phyloP scores from a whole-genome alignment of 495 filamentous ascomycete genomes.

The Aspergillus saccharolyticus region DNA sequence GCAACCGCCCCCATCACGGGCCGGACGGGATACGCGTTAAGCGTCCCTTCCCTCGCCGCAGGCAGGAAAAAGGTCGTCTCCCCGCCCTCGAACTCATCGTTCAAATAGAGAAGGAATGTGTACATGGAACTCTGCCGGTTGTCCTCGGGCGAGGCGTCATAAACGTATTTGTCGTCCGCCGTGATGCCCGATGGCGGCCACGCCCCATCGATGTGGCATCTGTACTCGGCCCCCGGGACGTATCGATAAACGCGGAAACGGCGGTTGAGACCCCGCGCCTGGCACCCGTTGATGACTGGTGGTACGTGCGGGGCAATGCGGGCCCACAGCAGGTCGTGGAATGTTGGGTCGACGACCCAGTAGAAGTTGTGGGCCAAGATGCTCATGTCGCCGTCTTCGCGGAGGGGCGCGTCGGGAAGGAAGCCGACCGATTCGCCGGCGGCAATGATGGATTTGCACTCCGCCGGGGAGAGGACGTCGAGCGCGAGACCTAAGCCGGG shows the following conservation, averaged over 20 bases:
- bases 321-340: conserved; percentile 37
- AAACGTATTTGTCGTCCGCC: conserved; percentile 32
- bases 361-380: conserved; percentile 42
- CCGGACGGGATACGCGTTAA: conserved; percentile 36
- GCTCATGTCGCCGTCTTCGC: conserved; percentile 36
- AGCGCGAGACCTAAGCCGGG: conserved; percentile 34
- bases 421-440: conserved; percentile 38
- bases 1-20: conserved; percentile 41
- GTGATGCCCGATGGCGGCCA: conserved; percentile 38
- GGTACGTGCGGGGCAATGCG: conserved; percentile 32
- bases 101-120: conserved; percentile 37
- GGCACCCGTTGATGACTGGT: conserved; percentile 26
- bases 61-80: conserved; percentile 40
- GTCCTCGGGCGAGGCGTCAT: conserved; percentile 33
- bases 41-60: conserved; percentile 28
- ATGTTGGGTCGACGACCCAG: conserved; percentile 35
- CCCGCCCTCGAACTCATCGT: conserved; percentile 39
- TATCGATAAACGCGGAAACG: conserved; percentile 39
- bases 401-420: conserved; percentile 33
- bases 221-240: conserved; percentile 36
- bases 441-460: conserved; percentile 35
- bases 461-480: conserved; percentile 27
- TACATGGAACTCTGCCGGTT: conserved; percentile 38
- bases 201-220: conserved; percentile 37
- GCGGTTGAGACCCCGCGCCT: conserved; percentile 32